Percentiles rank a stretch among this genome's conserved stretches.
These are phyloP conservation scores for Musa troglodytarum DNA, from an alignment of 176 grass and related monocot genomes.

Conservation along the genomic window DNA sequence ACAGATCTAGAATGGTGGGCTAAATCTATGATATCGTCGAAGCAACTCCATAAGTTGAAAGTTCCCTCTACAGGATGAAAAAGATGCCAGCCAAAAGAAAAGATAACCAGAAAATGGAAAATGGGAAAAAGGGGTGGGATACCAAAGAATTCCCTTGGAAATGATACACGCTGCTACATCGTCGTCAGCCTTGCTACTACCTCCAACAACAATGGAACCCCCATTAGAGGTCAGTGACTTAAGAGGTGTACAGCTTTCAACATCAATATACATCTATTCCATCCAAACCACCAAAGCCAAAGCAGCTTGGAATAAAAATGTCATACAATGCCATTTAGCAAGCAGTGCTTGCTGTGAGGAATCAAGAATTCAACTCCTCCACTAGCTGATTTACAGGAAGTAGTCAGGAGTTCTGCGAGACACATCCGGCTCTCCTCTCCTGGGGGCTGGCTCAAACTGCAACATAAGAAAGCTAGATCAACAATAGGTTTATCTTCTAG, in stretches of 20 bases:
- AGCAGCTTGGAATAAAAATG: background rate
- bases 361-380: background rate
- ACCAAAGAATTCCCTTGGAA: background rate
- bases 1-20: background rate
- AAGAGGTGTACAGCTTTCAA: background rate
- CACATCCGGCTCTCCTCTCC: slow-evolving; percentile 11
- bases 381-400: slow-evolving; percentile 33
- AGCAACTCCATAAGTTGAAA: background rate
- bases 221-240: background rate
- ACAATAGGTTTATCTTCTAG: too few species aligned
- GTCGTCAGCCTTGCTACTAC: background rate
- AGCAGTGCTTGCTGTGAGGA: background rate
- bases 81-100: background rate
- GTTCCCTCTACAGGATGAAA: background rate
- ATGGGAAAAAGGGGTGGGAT: background rate
- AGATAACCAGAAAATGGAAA: background rate
- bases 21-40: background rate
- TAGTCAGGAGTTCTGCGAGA: slow-evolving; percentile 14
- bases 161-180: background rate
- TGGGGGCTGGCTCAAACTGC: slow-evolving; percentile 16
- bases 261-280: background rate
- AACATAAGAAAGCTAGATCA: background rate
- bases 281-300: background rate
- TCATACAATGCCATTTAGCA: background rate
- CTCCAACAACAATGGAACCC: background rate